phyloP scores from a whole-genome alignment of 371 early-diverging fungal species.

The Lichtheimia ramosa region DNA sequence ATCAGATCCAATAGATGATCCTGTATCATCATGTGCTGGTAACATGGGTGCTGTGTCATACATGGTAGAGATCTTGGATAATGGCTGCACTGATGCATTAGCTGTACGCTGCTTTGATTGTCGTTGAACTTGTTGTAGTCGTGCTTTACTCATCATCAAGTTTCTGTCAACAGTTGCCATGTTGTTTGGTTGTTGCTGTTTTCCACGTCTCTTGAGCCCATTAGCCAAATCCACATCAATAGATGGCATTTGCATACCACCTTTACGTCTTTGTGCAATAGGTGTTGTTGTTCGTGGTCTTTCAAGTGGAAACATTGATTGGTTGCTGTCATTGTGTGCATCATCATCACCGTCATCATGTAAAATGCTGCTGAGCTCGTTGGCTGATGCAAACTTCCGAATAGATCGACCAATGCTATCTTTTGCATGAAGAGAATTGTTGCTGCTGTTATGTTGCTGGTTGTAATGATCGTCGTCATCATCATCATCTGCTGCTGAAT shows the following conservation, averaged over 20 bases:
- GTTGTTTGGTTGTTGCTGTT: background rate
- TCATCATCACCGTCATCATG: constrained; percentile 1
- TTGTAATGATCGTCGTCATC: background rate
- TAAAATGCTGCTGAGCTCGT: constrained; percentile 11
- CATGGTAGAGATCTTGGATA: too few species aligned
- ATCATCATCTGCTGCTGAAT: background rate
- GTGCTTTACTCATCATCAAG: constrained; percentile 13
- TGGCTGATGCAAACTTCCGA: constrained; percentile 21
- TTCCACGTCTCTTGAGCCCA: constrained; percentile 7
- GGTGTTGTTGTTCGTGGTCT: constrained; percentile 20
- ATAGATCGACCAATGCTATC: constrained; percentile 11
- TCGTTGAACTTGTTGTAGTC: constrained; percentile 11
- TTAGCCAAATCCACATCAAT: constrained; percentile 30
- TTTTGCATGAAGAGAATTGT: background rate
- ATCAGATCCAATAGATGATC: constrained; percentile 1
- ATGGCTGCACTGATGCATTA: background rate
- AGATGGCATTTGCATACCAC: constrained; percentile 10
- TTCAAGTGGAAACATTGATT: constrained; percentile 3
- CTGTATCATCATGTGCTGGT: background rate
- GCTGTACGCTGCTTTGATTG: constrained; percentile 2
- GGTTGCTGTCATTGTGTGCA: background rate
- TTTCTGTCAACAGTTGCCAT: constrained; percentile 8
- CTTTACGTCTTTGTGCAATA: constrained; percentile 14
- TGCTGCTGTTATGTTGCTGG: background rate
- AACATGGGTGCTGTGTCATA: background rate